These are phyloP conservation scores for Coemansia reversa DNA, from an alignment of 192 early-diverging fungal species.

Conservation along the genomic window DNA sequence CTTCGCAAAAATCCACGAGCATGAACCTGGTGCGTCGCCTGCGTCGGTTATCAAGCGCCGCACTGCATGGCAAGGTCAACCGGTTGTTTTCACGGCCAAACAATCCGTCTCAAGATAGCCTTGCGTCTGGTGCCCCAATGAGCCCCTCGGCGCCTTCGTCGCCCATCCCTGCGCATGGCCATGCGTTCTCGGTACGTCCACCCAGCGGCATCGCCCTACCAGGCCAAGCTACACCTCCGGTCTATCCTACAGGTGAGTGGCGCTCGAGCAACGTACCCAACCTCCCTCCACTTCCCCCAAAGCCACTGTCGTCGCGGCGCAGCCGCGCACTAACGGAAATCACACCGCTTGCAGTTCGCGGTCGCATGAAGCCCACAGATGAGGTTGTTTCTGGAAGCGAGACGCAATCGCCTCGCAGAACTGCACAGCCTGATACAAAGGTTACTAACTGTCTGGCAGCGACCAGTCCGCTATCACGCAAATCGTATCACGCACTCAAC, in stretches of 20 bases:
- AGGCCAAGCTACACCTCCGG: neutral
- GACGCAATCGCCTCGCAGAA: conserved; percentile 14
- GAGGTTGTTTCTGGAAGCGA: conserved; percentile 1
- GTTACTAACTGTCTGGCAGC: conserved; percentile 34
- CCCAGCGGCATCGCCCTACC: neutral
- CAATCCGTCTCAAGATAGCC: conserved; percentile 49
- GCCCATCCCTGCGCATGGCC: neutral
- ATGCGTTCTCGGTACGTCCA: neutral
- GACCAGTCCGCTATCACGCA: conserved; percentile 49
- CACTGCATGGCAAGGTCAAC: conserved; percentile 48
- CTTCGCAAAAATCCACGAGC: conserved; percentile 45
- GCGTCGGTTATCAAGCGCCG: conserved; percentile 47
- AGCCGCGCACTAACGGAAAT: conserved; percentile 44
- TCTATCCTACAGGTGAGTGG: conserved; percentile 18
- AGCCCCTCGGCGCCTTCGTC: conserved; percentile 26
- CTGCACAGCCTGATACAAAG: conserved; percentile 12
- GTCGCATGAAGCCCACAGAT: conserved; percentile 11
- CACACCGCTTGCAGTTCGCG: conserved; percentile 28
- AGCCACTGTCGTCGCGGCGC: conserved; percentile 29
- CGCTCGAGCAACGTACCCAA: conserved; percentile 12
- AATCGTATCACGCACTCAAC: conserved; percentile 35
- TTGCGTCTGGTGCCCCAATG: conserved; percentile 16
- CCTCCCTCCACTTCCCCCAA: conserved; percentile 25
- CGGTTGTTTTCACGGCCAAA: conserved; percentile 39
- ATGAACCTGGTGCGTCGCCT: conserved; percentile 47